Base-by-base conservation (phyloP, 1,284 basidiomycete species). In the Leucoagaricus sp. region DNA sequence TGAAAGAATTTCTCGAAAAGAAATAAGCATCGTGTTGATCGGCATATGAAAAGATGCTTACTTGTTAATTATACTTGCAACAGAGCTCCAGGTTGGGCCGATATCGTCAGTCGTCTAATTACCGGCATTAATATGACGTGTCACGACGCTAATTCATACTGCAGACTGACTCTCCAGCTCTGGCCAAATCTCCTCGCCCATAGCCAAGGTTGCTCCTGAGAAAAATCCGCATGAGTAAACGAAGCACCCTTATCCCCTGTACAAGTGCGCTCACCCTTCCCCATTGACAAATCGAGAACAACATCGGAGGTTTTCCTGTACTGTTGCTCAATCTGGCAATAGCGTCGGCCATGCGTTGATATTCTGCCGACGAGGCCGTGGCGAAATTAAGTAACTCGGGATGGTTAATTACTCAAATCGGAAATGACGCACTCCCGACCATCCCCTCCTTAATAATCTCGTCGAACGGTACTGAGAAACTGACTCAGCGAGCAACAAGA, bases 91-190 rank as follows among this genome's bases (percentile, higher is more conserved):
- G 28, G 9, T 15, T 15, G 36, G 38, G 9, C 53, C 53, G 53
- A 84, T 85, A 63, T 85, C 83, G 23, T 70, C 68, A 2, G 82
- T 83, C 1, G 83, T 84, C 82, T 84, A 58, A 21, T n/a, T n/a
- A n/a, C n/a, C n/a, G 29, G 55, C 13, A 46, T 33, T 2, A 29
- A 17, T 17, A n/a, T 38, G 4, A 38, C 13, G 13, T 33, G 31
- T 10, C 31, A 44, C 4, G 29, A 23, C 12, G 6, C 23, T 17
- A 5, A 44, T 40, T 36, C 4, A 40, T 21, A 36, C 55, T 12
- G 23, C 4, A 42, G 23, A 53, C 52, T 34, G 4, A 53, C 44
- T n/a, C 52, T 53, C 52, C 52, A 53, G 26, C 31, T 53, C 52
- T 47, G 52, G 15, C 52, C 52, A 17, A 53, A 36, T 23, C 33